Base-by-base conservation (phyloP, 129 eudicot species). In the Dittrichia graveolens region DNA sequence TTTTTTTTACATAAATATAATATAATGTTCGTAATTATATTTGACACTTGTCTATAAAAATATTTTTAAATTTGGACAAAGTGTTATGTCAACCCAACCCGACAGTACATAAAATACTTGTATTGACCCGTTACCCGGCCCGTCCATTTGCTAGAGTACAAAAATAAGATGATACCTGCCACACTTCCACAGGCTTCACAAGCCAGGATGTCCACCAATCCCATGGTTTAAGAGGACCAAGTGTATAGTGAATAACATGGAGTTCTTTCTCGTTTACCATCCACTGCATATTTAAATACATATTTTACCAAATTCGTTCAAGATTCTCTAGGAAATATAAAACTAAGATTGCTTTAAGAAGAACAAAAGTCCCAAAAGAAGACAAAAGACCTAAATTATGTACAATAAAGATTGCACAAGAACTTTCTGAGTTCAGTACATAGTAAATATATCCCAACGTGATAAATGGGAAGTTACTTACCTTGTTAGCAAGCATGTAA, bases 401-500 rank as follows among this genome's bases (percentile, higher is more conserved):
- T 61, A 73, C 31, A 9, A 39, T 6, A 7, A 18, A 41, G 7
- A 16, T 65, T 37, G 48, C 38, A 52, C 5, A 72, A 15, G 10
- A 54, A 48, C 13, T 9, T 8, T 49, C 6, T 13, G 19, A 56
- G 62, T 24, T 18, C 14, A 61, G 11, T 12, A 39, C 12, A 61
- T 8, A 59, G 44, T 59, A 59, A 12, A 59, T 0, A 59, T 35
- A 59, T 11, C 65, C 45, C 31, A 24, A 24, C 31, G 31, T 24
- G 31, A 24, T 59, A 34, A 12, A 37, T 10, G 8, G 8, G 61
- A 24, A 24, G 31, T 60, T 43, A 63, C 56, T 67, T 67, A 94
- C 99, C 99, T 94, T 94, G 86, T 94, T 94, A 66, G 99, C 99
- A 77, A 94, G 99, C 99, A 94, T 94, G 89, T 94, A 94, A 75